A percentile compares a stretch with the other conserved stretches of the same genome.
phyloP scores from a whole-genome alignment of 2,329 filamentous ascomycete genomes.

The Myriangium duriaei region DNA sequence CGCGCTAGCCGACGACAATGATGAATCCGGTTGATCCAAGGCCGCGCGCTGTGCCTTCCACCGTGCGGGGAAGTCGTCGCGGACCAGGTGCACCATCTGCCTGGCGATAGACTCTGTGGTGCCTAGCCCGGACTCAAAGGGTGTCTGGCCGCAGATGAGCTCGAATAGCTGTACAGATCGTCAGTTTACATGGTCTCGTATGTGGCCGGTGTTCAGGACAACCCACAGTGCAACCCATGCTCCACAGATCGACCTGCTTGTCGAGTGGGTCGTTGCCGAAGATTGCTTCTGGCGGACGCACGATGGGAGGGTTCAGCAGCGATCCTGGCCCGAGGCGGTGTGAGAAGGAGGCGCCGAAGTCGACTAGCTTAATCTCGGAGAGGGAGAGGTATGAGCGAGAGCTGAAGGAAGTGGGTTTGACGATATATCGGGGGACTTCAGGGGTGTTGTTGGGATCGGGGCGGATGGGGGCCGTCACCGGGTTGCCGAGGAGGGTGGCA shows the following conservation, averaged over 20 bases:
- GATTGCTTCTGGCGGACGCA: slow-evolving; percentile 28
- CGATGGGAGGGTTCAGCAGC: slow-evolving; percentile 24
- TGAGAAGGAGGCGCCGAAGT: slow-evolving; percentile 29
- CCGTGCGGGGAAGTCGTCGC: slow-evolving; percentile 22
- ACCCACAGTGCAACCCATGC: slow-evolving; percentile 27
- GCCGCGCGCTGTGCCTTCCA: slow-evolving; percentile 17
- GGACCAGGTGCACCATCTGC: slow-evolving; percentile 26
- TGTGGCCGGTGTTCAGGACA: background rate
- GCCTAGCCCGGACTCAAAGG: slow-evolving; percentile 26
- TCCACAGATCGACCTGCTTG: slow-evolving; percentile 28
- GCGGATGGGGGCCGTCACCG: slow-evolving; percentile 13
- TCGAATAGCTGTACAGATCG: slow-evolving; percentile 23
- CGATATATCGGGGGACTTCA: slow-evolving; percentile 14
- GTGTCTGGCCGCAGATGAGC: slow-evolving; percentile 27
- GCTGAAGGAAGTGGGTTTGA: slow-evolving; percentile 14
- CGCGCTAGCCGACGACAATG: no score
- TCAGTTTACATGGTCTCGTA: background rate
- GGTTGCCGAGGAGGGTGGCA: slow-evolving; percentile 13
- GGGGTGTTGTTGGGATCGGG: slow-evolving; percentile 14
- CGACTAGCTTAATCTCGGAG: slow-evolving; percentile 22
- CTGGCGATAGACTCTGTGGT: slow-evolving; percentile 22
- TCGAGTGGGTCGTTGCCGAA: slow-evolving; percentile 26
- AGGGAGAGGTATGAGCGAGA: background rate
- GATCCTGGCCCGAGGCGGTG: slow-evolving; percentile 14
- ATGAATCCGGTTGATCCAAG: slow-evolving; percentile 8